These are phyloP conservation scores for Verticillium tricorpus DNA, from an alignment of 2,329 filamentous ascomycete genomes.

Conservation along the genomic window DNA sequence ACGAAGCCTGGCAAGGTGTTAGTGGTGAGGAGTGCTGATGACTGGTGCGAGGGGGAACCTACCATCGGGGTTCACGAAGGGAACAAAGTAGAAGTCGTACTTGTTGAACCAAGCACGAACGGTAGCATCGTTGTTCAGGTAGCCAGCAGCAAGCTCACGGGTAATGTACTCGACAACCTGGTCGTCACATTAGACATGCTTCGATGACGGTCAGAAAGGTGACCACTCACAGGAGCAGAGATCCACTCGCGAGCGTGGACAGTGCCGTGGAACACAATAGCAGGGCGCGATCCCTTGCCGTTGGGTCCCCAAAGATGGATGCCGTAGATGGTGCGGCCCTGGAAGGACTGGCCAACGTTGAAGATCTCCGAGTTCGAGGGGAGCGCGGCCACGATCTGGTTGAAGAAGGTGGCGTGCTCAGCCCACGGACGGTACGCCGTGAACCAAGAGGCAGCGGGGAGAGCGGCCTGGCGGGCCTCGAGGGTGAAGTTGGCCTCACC, in stretches of 20 bases:
- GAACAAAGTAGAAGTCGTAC: slow-evolving; percentile 57
- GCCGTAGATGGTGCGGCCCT: slow-evolving; percentile 50
- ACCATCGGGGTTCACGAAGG: slow-evolving; percentile 50
- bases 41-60: slow-evolving; percentile 4
- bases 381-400: slow-evolving; percentile 29
- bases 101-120: slow-evolving; percentile 41
- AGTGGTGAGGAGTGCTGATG: neutral
- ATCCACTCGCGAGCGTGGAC: slow-evolving; percentile 51
- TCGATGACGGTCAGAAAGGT: neutral
- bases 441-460: slow-evolving; percentile 32
- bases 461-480: slow-evolving; percentile 9
- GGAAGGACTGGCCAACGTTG: slow-evolving; percentile 32
- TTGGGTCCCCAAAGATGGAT: slow-evolving; percentile 39
- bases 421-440: slow-evolving; percentile 39
- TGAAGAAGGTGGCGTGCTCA: slow-evolving; percentile 36
- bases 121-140: slow-evolving; percentile 17
- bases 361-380: slow-evolving; percentile 36
- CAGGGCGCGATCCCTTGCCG: slow-evolving; percentile 33
- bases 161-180: slow-evolving; percentile 40
- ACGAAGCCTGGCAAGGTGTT: slow-evolving; percentile 35
- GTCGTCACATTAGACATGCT: slow-evolving; percentile 2
- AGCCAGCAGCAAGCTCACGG: slow-evolving; percentile 34
- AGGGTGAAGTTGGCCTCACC: neutral
- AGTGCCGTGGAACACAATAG: slow-evolving; percentile 42
- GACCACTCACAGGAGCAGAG: slow-evolving; percentile 33